Evolutionary conservation across 371 early-diverging fungal genomes (phyloP).

Genomic region (Rhizomucor pusillus): DNA sequence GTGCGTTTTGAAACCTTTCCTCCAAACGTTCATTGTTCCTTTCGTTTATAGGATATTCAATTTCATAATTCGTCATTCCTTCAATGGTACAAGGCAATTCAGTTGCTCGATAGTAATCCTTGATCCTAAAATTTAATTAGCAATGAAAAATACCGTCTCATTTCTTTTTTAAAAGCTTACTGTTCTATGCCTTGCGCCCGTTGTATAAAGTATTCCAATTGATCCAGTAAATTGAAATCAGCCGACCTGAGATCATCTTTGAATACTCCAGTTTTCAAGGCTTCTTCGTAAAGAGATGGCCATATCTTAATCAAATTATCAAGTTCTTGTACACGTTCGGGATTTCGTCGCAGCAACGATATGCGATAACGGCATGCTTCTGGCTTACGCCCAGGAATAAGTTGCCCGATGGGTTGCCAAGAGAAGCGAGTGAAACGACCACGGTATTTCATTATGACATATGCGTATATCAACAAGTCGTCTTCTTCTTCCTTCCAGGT

Average conservation of each 20-base stretch:
- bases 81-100: too few species aligned
- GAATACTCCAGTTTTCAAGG: constrained; percentile 28
- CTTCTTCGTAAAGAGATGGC: constrained; percentile 35
- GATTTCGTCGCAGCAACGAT: constrained; percentile 19
- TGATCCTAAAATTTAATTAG: too few species aligned
- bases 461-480: constrained; percentile 40
- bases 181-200: neutral
- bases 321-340: constrained; percentile 20
- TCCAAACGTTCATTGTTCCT: too few species aligned
- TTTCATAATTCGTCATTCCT: too few species aligned
- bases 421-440: constrained; percentile 16
- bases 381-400: constrained; percentile 20
- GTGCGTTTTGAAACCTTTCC: too few species aligned
- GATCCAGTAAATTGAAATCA: constrained; percentile 28
- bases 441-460: constrained; percentile 30
- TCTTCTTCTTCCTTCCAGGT: constrained; percentile 50
- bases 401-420: constrained; percentile 30
- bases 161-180: neutral
- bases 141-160: too few species aligned
- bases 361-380: constrained; percentile 40
- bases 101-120: too few species aligned
- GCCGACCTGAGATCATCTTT: constrained; percentile 18
- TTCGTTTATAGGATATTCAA: too few species aligned
- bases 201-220: constrained; percentile 40
- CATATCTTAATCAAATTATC: constrained; percentile 27